Base-by-base conservation (phyloP, 1,284 basidiomycete species). In the Sanghuangporus sanghuang region DNA sequence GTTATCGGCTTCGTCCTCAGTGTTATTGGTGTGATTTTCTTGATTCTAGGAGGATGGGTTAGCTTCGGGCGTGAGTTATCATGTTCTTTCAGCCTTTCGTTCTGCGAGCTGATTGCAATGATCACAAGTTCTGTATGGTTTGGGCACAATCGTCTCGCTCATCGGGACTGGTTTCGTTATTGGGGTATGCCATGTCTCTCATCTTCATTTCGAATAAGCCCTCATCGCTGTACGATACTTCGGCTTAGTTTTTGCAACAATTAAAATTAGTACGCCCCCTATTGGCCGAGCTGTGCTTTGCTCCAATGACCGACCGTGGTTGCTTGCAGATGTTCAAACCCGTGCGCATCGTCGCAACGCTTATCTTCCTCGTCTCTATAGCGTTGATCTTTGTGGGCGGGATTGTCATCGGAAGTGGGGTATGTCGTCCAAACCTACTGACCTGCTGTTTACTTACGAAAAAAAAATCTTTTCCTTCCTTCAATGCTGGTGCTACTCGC, bases 91-190 rank as follows among this genome's bases (percentile, higher is more conserved):
- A 40, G 14, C 21, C 39, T 40, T 40, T n/a, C 18, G 56, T 8
- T 12, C 39, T 12, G 27, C 27, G 16, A 38, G n/a, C 27, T 54
- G 16, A 35, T 16, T 16, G 11, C 40, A 38, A 12, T 40, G 16
- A 12, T 58, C 8, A 27, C 18, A 72, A 93, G 90, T 91, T 12
- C 80, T 98, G 49, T 98, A 95, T 78, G 85, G 82, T 36, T 67
- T 96, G 49, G 96, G 95, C 38, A 90, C 92, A 59, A 75, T 97
- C 65, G 75, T 96, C 63, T 89, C 90, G 9, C 83, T 98, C 59
- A 75, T 92, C 64, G 95, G 94, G 32, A 96, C 94, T 0, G 95
- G 94, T 1, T 96, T 96, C 78, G 77, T 96, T 71, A 85, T 96
- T 69, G 93, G 89, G 63, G 92, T 93, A 50, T 27, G 61, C 18